These are phyloP conservation scores for Schizonepeta tenuifolia DNA, from an alignment of 257 asterid species.

Conservation along the genomic window DNA sequence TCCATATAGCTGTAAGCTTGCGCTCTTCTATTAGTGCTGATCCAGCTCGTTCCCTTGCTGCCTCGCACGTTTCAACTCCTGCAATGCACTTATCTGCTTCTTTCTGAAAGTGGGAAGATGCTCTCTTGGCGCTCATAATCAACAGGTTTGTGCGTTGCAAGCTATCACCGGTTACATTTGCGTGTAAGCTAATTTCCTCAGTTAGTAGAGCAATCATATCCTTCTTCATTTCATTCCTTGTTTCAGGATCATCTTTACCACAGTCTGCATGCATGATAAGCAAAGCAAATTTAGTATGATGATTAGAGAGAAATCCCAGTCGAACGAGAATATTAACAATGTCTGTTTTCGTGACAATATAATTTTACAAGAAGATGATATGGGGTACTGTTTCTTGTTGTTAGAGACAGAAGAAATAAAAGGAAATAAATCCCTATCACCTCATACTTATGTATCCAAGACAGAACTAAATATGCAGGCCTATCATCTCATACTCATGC, in stretches of 20 bases:
- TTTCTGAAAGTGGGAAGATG: constrained; percentile 53
- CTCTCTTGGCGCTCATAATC: constrained; percentile 40
- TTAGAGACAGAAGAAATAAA: background rate
- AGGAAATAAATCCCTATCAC: background rate
- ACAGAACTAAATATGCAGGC: background rate
- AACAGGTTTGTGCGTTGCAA: constrained; percentile 34
- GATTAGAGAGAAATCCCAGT: background rate
- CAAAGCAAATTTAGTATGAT: constrained; percentile 1
- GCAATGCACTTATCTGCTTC: constrained; percentile 66
- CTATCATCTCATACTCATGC: background rate
- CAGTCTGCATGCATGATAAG: constrained; percentile 33
- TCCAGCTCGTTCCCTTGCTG: constrained; percentile 60
- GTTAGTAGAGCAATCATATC: constrained; percentile 35
- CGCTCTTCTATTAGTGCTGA: constrained; percentile 39
- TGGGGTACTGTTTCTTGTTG: background rate
- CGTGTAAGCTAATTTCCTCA: constrained; percentile 40
- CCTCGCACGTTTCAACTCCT: constrained; percentile 62
- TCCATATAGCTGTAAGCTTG: constrained; percentile 41
- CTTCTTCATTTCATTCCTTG: constrained; percentile 37
- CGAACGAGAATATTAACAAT: background rate
- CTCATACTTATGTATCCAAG: background rate
- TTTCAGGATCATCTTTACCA: constrained; percentile 44
- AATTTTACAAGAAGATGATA: background rate
- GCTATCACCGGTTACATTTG: constrained; percentile 38
- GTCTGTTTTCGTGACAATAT: background rate